Conservation (phyloP, 2,329 filamentous ascomycete species). For the Aspergillus luchuensis region DNA sequence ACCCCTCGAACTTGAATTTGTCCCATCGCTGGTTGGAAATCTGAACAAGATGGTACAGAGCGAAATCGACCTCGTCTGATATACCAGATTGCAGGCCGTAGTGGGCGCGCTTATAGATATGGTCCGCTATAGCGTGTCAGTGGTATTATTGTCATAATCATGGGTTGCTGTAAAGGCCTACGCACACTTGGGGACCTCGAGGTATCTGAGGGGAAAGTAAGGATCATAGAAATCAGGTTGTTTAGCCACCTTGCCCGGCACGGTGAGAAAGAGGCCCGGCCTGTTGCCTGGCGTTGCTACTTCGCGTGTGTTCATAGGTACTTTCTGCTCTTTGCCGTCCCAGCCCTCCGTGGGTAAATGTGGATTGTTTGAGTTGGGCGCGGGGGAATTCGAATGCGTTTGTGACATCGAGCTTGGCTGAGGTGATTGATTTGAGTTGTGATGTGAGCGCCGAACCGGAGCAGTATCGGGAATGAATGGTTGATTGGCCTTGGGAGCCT, state of each 20-base stretch:
- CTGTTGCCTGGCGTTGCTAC: constrained; percentile 48
- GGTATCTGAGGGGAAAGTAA: constrained; percentile 38
- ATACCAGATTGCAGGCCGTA: constrained; percentile 80
- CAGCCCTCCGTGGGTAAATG: constrained; percentile 38
- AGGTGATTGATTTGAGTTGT: constrained; percentile 35
- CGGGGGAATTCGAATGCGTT: constrained; percentile 31
- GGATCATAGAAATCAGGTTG: constrained; percentile 44
- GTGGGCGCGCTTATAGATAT: constrained; percentile 88
- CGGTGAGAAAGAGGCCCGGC: constrained; percentile 38
- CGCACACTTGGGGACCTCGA: constrained; percentile 43
- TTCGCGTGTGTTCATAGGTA: constrained; percentile 44
- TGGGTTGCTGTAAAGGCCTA: background rate
- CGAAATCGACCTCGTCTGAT: constrained; percentile 83
- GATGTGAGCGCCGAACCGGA: constrained; percentile 37
- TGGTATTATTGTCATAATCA: background rate
- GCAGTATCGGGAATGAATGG: constrained; percentile 44
- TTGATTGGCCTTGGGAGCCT: constrained; percentile 43
- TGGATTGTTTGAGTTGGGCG: constrained; percentile 32
- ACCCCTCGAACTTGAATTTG: constrained; percentile 93
- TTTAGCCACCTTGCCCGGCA: constrained; percentile 32
- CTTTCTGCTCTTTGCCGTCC: constrained; percentile 41
- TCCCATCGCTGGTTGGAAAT: constrained; percentile 94
- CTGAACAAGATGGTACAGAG: constrained; percentile 88
- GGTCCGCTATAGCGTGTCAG: constrained; percentile 36
- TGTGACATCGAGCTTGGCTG: constrained; percentile 33